These are phyloP conservation scores for Celoporthe dispersa DNA, from an alignment of 2,329 filamentous ascomycete species.

Conservation along the genomic window DNA sequence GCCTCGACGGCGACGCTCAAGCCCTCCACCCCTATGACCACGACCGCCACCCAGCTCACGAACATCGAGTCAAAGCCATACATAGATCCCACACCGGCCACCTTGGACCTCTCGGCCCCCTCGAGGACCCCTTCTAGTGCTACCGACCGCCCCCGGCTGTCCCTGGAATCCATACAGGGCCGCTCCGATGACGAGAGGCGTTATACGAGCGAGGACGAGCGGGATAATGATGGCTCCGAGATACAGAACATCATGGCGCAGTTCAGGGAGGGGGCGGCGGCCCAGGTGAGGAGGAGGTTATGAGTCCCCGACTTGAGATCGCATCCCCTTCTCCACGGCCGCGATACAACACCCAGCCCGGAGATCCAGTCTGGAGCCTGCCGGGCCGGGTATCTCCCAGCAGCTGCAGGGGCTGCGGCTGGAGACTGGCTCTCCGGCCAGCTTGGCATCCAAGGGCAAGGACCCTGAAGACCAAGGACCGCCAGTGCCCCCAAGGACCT, in stretches of 20 bases:
- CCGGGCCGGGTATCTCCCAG: slow-evolving; percentile 55
- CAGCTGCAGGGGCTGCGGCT: slow-evolving; percentile 51
- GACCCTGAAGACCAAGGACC: slow-evolving; percentile 53
- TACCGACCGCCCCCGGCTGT: slow-evolving; percentile 51
- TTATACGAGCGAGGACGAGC: slow-evolving; percentile 64
- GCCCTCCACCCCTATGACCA: slow-evolving; percentile 46
- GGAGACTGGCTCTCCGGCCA: slow-evolving; percentile 45
- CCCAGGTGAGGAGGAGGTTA: slow-evolving; percentile 79
- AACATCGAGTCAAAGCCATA: slow-evolving; percentile 54
- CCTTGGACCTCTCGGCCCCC: slow-evolving; percentile 59
- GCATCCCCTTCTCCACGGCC: slow-evolving; percentile 69
- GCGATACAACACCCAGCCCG: slow-evolving; percentile 76
- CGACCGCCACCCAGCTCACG: slow-evolving; percentile 48
- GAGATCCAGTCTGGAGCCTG: slow-evolving; percentile 82
- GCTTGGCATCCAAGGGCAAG: slow-evolving; percentile 43
- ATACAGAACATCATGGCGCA: slow-evolving; percentile 99
- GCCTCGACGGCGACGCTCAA: slow-evolving; percentile 56
- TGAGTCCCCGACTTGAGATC: slow-evolving; percentile 86
- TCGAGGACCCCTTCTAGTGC: slow-evolving; percentile 64
- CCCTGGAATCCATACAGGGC: slow-evolving; percentile 55
- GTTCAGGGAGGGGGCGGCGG: slow-evolving; percentile 79
- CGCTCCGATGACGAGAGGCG: slow-evolving; percentile 63
- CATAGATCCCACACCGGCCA: slow-evolving; percentile 62
- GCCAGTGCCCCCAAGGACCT: slow-evolving; percentile 64
- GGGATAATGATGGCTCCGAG: slow-evolving; percentile 76